Conservation (phyloP, 345 rosid genomes). For the Trapa incisa region DNA sequence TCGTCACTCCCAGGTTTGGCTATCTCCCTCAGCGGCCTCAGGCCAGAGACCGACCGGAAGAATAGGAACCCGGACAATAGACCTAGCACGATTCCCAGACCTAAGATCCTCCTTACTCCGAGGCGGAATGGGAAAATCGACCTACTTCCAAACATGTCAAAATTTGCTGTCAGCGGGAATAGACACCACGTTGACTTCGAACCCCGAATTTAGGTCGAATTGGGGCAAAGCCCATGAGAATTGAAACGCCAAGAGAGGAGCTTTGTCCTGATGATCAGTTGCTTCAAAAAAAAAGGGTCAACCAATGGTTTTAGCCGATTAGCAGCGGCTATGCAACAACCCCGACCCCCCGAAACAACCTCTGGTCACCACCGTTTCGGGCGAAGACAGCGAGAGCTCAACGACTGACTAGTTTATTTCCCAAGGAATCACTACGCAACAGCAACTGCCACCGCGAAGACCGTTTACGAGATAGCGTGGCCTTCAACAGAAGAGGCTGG, state of each 20-base stretch:
- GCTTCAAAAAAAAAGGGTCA: slow-evolving; percentile 65
- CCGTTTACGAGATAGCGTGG: neutral
- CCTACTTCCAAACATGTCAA: slow-evolving; percentile 8
- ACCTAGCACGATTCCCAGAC: slow-evolving; percentile 33
- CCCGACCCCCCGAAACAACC: neutral
- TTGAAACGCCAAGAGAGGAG: slow-evolving; percentile 6
- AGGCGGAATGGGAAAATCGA: neutral
- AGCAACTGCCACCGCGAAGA: neutral
- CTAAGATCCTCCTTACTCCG: slow-evolving; percentile 17
- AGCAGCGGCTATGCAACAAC: slow-evolving; percentile 3
- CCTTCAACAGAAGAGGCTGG: neutral
- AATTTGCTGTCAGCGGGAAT: neutral
- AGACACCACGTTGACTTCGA: slow-evolving; percentile 6
- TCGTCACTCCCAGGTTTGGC: slow-evolving; percentile 87
- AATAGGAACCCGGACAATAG: slow-evolving; percentile 41
- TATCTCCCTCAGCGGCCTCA: slow-evolving; percentile 77
- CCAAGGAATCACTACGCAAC: neutral
- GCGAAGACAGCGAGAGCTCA: slow-evolving; percentile 73
- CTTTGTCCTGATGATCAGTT: slow-evolving; percentile 9
- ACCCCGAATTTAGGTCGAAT: slow-evolving; percentile 10
- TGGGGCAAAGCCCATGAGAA: slow-evolving; percentile 15
- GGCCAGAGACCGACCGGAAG: slow-evolving; percentile 37
- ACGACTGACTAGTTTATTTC: slow-evolving; percentile 18
- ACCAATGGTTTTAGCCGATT: slow-evolving; percentile 14
- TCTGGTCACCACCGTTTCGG: slow-evolving; percentile 13